These are phyloP conservation scores for Trichoderma atroviride DNA, from an alignment of 2,329 filamentous ascomycete genomes.

Conservation along the genomic window DNA sequence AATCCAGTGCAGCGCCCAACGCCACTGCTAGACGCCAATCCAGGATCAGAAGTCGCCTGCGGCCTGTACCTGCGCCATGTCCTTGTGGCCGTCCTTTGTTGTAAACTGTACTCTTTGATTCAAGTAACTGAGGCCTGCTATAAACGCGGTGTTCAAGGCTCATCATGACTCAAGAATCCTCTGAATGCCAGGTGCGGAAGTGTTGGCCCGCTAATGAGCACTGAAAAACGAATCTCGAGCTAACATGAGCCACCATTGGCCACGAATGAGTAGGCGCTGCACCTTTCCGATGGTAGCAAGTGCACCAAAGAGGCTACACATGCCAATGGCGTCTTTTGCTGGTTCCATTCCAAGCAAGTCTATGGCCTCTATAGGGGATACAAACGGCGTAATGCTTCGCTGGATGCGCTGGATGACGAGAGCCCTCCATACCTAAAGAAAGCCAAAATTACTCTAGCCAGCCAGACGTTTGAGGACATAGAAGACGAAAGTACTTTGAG, in stretches of 20 bases:
- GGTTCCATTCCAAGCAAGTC: constrained; percentile 17
- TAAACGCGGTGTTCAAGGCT: neutral
- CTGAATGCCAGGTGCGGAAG: constrained; percentile 12
- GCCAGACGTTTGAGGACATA: constrained; percentile 14
- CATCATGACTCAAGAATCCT: neutral
- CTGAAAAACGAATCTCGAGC: neutral
- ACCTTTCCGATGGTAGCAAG: constrained; percentile 3
- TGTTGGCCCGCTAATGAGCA: neutral
- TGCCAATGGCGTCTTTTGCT: constrained; percentile 19
- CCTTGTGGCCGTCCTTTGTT: neutral
- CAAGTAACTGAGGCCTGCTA: neutral
- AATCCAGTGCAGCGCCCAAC: neutral
- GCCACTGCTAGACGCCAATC: neutral
- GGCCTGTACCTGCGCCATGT: neutral
- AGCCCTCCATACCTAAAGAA: constrained; percentile 1
- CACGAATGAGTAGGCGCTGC: neutral
- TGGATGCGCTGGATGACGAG: constrained; percentile 3
- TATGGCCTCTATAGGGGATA: constrained; percentile 19
- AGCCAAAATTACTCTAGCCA: constrained; percentile 9
- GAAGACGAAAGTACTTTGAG: neutral
- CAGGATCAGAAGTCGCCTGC: neutral
- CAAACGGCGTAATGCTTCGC: constrained; percentile 13
- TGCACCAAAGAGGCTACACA: constrained; percentile 17
- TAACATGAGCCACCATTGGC: neutral
- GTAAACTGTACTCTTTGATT: neutral